A percentile compares a stretch with the other conserved stretches of the same genome.
phyloP scores from a whole-genome alignment of 148 eudicot species.

The Cornus suecica region DNA sequence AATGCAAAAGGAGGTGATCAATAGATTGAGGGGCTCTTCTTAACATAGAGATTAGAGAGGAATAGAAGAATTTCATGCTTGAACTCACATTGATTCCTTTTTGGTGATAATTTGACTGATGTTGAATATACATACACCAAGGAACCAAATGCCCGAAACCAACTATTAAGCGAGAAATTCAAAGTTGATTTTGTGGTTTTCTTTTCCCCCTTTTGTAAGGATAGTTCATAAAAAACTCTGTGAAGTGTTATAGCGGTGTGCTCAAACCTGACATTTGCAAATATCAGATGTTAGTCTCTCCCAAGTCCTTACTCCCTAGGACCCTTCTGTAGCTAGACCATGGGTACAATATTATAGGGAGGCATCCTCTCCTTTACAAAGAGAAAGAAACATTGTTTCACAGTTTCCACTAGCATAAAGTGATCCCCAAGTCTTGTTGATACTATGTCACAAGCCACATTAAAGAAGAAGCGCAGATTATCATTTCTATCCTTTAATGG shows the following conservation, averaged over 20 bases:
- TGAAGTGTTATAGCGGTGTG: too few species aligned
- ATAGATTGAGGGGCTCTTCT: neutral
- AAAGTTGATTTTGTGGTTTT: neutral
- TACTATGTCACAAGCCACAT: neutral
- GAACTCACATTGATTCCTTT: neutral
- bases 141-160: neutral
- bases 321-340: neutral
- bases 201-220: too few species aligned
- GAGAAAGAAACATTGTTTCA: neutral
- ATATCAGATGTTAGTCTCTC: too few species aligned
- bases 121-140: neutral
- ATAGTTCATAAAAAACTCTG: too few species aligned
- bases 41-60: neutral
- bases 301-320: too few species aligned
- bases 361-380: neutral
- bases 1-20: too few species aligned
- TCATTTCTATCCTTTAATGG: neutral
- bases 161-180: neutral
- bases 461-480: neutral
- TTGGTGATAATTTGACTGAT: too few species aligned
- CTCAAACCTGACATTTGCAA: too few species aligned
- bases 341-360: neutral
- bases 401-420: neutral
- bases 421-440: neutral
- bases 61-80: neutral